Base-by-base conservation (phyloP, 352 stramenopile genomes). In the Peronospora farinosa region DNA sequence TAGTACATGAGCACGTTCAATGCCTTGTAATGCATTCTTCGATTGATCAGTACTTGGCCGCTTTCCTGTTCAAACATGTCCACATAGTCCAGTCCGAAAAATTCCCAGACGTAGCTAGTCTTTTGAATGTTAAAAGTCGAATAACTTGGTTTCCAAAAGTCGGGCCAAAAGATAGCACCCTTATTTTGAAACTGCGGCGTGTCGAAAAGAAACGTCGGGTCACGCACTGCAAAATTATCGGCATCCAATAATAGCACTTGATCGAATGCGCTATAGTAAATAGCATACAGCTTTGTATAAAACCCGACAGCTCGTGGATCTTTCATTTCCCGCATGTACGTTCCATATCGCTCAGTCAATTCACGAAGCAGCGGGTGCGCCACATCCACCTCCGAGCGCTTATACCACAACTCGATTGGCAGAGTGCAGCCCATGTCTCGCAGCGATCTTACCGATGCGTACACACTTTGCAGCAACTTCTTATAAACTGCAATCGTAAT, bases 11-110 rank as follows among this genome's bases (percentile, higher is more conserved):
- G 62, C 19, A 69, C 65, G 38, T 85, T 78, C 27, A 92, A 46
- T 7, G 81, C 78, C n/a, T 53, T 57, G 11, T 61, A 30, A 42
- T 86, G 72, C 31, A 65, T 73, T 12, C 60, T 54, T 1, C 78
- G 69, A 45, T 89, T 69, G 19, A 92, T 78, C 43, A 92, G 50
- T 43, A 92, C 69, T 42, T 92, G 81, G 7, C 78, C 81, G 42
- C 72, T 86, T 47, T 92, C 81, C 49, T 92, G 81, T 52, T 92
- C 81, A 25, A 89, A 89, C 66, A 69, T 72, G 52, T 87, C 66
- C 12, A 84, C 69, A 41, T 65, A 81, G 13, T 71, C 51, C 13
- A 92, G 50, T 0, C 70, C 77, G 12, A 89, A 72, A 9, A 88
- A 57, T 9, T 86, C 63, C 81, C 81, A 92, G 1, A 89, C 62